These are phyloP conservation scores for Neurospora sp. DNA, from an alignment of 495 filamentous ascomycete species.

Conservation along the genomic window DNA sequence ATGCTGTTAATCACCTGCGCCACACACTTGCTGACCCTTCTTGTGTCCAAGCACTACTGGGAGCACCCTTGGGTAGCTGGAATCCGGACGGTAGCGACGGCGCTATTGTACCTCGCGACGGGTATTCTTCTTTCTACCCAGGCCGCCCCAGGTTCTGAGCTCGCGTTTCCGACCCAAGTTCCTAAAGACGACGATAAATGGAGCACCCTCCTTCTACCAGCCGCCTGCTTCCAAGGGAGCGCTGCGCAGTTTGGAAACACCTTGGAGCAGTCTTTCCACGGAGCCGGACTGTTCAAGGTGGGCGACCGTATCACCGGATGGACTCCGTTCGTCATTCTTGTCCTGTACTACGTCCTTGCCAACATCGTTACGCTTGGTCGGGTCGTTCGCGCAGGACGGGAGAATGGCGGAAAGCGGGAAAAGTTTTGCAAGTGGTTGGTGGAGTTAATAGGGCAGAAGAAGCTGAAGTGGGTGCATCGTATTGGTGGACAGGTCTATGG, in stretches of 20 bases:
- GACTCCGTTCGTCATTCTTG: slow-evolving; percentile 18
- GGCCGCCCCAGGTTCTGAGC: background rate
- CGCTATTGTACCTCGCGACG: slow-evolving; percentile 16
- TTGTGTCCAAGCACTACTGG: slow-evolving; percentile 26
- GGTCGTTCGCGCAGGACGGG: slow-evolving; percentile 13
- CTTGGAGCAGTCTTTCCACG: slow-evolving; percentile 5
- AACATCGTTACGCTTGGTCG: slow-evolving; percentile 15
- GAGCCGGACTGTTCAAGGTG: slow-evolving; percentile 4
- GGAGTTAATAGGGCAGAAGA: background rate
- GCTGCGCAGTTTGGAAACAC: slow-evolving; percentile 1
- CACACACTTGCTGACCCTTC: slow-evolving; percentile 28
- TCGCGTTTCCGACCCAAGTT: slow-evolving; percentile 16
- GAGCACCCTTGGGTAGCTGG: slow-evolving; percentile 16
- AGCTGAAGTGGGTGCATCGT: slow-evolving; percentile 5
- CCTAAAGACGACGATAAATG: slow-evolving; percentile 9
- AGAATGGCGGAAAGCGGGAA: slow-evolving; percentile 9
- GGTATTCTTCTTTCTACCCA: slow-evolving; percentile 23
- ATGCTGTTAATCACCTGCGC: slow-evolving; percentile 30
- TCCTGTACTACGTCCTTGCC: slow-evolving; percentile 18
- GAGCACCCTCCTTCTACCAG: slow-evolving; percentile 18
- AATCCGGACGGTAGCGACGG: slow-evolving; percentile 16
- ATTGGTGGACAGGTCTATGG: slow-evolving; percentile 8
- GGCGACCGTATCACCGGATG: slow-evolving; percentile 20
- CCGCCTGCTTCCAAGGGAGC: slow-evolving; percentile 20
- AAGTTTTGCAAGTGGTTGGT: background rate